Percentiles rank a stretch among this genome's conserved stretches.
Evolutionary conservation across 1,284 basidiomycete genomes (phyloP).

Genomic region (Kwoniella shivajii): DNA sequence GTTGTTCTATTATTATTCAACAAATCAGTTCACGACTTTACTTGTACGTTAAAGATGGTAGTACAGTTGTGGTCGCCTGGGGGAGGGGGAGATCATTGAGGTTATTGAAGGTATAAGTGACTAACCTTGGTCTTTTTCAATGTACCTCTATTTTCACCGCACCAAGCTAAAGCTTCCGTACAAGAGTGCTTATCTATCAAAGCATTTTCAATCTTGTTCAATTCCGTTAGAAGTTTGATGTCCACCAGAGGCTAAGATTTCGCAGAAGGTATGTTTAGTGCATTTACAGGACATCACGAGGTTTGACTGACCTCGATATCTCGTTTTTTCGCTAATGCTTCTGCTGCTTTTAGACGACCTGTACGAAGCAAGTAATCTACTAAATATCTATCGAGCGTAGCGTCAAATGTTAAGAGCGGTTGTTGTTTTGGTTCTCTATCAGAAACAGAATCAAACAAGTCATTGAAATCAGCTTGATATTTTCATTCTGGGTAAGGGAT

Average conservation of each 20-base stretch:
- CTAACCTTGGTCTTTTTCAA: constrained; percentile 85
- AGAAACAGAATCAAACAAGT: no score
- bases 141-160: constrained; percentile 90
- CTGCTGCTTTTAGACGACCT: constrained; percentile 46
- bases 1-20: constrained; percentile 75
- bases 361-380: constrained; percentile 84
- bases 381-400: constrained; percentile 77
- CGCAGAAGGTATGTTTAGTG: no score
- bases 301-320: constrained; percentile 43
- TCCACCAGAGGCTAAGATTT: constrained; percentile 77
- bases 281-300: not conserved
- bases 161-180: constrained; percentile 88
- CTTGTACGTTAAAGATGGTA: no score
- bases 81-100: not conserved
- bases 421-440: constrained; percentile 10
- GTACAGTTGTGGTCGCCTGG: not conserved
- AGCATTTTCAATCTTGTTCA: constrained; percentile 79
- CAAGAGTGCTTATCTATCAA: constrained; percentile 71
- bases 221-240: constrained; percentile 87
- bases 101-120: not conserved
- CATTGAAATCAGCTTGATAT: no score
- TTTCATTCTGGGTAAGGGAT: no score
- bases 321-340: constrained; percentile 35
- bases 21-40: not conserved
- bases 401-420: constrained; percentile 16